phyloP scores from a whole-genome alignment of 2,329 filamentous ascomycete species.

The Amauroascus niger region DNA sequence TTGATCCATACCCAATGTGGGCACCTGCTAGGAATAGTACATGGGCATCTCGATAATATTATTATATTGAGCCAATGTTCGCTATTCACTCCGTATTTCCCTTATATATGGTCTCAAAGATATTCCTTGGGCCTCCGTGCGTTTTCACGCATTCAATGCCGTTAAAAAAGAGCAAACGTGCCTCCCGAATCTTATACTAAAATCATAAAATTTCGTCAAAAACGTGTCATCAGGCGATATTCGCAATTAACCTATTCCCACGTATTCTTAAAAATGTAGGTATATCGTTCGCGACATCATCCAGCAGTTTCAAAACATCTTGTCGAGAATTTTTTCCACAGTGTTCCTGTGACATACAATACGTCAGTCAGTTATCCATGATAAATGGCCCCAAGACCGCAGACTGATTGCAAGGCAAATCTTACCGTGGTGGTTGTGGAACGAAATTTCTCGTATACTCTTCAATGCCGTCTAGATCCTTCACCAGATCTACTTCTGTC shows the following conservation, averaged over 20 bases:
- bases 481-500: conserved; percentile 52
- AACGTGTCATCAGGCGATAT: neutral
- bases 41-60: too few relatives aligned
- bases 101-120: too few relatives aligned
- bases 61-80: too few relatives aligned
- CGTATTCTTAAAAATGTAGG: neutral
- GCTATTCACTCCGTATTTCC: too few relatives aligned
- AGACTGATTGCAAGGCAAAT: neutral
- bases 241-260: neutral
- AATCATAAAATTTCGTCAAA: neutral
- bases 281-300: neutral
- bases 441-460: conserved; percentile 57
- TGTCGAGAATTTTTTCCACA: conserved; percentile 19
- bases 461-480: conserved; percentile 56
- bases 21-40: neutral
- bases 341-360: conserved; percentile 20
- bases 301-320: conserved; percentile 16
- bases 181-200: neutral
- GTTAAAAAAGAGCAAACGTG: neutral
- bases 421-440: conserved; percentile 45
- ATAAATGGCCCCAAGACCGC: too few relatives aligned
- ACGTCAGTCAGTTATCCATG: conserved; percentile 13
- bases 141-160: too few relatives aligned
- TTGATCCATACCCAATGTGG: neutral
- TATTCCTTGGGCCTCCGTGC: too few relatives aligned